Evolutionary conservation across 1,284 basidiomycete species (phyloP), one percentile per base, ranked within the genome.

Genomic region (Boletus subluridellus): DNA sequence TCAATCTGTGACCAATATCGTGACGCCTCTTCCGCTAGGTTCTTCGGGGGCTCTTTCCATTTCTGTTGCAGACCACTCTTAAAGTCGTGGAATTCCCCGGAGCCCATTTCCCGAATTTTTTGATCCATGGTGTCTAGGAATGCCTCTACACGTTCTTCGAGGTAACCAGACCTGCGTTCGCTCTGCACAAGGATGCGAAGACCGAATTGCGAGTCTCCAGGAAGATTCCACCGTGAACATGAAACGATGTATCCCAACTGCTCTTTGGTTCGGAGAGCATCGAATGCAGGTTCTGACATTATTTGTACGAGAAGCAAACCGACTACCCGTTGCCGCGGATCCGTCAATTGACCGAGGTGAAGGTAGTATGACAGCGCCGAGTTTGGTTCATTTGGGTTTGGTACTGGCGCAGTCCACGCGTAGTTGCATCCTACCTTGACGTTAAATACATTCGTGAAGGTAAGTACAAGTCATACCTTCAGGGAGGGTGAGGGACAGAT

Each of bases 191-290:
- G 78, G 54, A 99, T 83, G n/a, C 92, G 84, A 65, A 97, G 76
- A 11, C 94, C 95, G 64, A 85, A 82, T 57, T 88, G 82, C 39
- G 85, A 88, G 3, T 82, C 77, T 12, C 89, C 86, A 30, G 82
- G 69, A 46, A 87, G 71, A 30, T 77, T 70, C 80, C 82, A 83
- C 39, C 78, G 74, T 0, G 81, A 79, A 56, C 84, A 84, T 4
- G 78, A 82, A 44, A 94, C 93, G 51, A 96, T 82, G 72, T 99
- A 99, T 12, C 97, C 97, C 0, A 99, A 82, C 74, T 99, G 97
- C 73, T 99, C 94, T 73, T 95, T 89, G 3, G 96, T 98, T n/a
- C 97, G 87, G 44, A 99, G 82, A 39, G 89, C 79, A 69, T 97
- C 90, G 76, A 99, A 99, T n/a, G 89, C 84, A 0, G 96, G 95